These are phyloP conservation scores for Hypoxylon cercidicola DNA, from an alignment of 495 filamentous ascomycete species.

Conservation along the genomic window DNA sequence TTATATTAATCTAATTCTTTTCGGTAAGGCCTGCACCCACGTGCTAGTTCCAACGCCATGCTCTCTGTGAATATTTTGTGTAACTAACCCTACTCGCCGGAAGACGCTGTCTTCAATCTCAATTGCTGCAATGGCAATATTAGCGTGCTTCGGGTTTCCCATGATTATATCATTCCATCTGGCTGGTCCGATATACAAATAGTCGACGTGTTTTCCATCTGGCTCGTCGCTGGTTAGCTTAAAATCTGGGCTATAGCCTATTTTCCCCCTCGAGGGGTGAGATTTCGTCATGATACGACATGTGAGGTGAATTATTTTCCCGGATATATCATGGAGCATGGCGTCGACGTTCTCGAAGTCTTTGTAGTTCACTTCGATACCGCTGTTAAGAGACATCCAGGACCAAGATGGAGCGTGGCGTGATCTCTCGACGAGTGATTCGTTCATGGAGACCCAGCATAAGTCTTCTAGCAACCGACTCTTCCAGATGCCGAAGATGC, in stretches of 20 bases:
- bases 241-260: not conserved
- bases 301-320: not conserved
- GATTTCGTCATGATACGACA: slow-evolving; percentile 9
- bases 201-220: not conserved
- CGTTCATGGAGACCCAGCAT: not conserved
- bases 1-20: slow-evolving; percentile 2
- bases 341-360: slow-evolving; percentile 5
- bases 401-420: slow-evolving; percentile 10
- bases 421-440: not conserved
- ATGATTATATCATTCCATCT: not conserved
- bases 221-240: not conserved
- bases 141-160: not conserved
- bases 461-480: slow-evolving; percentile 1
- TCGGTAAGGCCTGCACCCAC: not conserved
- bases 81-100: not conserved
- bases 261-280: not conserved
- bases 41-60: not conserved
- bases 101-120: not conserved
- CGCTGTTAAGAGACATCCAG: slow-evolving; percentile 5
- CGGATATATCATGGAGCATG: not conserved
- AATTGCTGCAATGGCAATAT: slow-evolving; percentile 3
- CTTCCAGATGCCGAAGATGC: slow-evolving; percentile 9
- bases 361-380: not conserved
- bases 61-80: not conserved
- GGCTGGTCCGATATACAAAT: not conserved